A percentile compares a stretch with the other conserved stretches of the same genome.
Conservation (phyloP, 1,284 basidiomycete species). For the Meripilus lineatus region DNA sequence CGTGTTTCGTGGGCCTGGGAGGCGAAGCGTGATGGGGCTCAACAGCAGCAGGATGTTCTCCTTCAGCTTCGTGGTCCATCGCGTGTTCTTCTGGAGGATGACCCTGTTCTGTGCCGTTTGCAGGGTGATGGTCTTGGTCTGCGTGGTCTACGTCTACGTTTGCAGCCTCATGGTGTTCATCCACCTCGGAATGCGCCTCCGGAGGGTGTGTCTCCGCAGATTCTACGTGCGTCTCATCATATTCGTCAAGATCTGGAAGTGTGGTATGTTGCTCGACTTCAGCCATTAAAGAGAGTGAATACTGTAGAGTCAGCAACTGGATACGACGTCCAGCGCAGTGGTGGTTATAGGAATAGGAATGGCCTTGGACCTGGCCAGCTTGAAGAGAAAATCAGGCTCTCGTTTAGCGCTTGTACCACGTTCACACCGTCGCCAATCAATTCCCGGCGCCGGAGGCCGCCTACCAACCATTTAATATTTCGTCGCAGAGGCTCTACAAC, state of each 20-base stretch:
- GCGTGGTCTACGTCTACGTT: constrained; percentile 31
- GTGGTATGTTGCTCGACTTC: constrained; percentile 33
- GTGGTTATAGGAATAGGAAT: too few species aligned
- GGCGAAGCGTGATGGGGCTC: constrained; percentile 10
- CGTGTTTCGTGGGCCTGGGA: constrained; percentile 11
- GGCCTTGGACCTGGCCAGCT: too few species aligned
- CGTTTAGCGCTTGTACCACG: too few species aligned
- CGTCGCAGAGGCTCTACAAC: too few species aligned
- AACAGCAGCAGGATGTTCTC: constrained; percentile 7
- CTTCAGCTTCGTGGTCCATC: constrained; percentile 11
- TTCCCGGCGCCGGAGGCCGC: too few species aligned
- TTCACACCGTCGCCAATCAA: too few species aligned
- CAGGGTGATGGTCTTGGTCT: constrained; percentile 20
- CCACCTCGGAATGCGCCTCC: constrained; percentile 21
- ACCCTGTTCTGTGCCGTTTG: constrained; percentile 12
- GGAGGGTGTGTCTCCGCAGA: constrained; percentile 23
- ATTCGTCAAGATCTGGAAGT: constrained; percentile 13
- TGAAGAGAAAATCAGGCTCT: too few species aligned
- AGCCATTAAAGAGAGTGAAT: constrained; percentile 35
- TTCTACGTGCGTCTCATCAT: constrained; percentile 10
- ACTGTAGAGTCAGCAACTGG: not conserved
- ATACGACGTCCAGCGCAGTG: not conserved
- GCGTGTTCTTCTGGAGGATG: constrained; percentile 14
- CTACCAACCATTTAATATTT: too few species aligned
- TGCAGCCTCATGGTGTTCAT: constrained; percentile 50